These are phyloP conservation scores for Aspergillus oerlinghausenensis DNA, from an alignment of 2,329 filamentous ascomycete genomes.

Conservation along the genomic window DNA sequence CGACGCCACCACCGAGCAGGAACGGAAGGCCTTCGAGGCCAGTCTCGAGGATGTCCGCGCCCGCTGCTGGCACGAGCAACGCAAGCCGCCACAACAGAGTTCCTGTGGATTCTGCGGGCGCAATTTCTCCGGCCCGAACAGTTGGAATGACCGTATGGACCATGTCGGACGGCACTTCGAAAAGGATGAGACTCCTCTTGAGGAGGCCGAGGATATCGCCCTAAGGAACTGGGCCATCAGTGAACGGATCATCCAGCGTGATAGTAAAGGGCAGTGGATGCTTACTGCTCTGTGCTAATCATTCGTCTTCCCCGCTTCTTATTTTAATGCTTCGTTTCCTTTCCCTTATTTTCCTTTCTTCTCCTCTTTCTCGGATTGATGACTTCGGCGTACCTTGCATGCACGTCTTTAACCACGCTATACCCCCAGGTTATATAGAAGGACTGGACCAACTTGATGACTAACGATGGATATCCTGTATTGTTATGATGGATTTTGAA, in stretches of 20 bases:
- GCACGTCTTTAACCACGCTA: not conserved
- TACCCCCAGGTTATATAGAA: not conserved
- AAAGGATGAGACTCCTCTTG: constrained; percentile 40
- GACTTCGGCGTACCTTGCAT: not conserved
- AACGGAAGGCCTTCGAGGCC: constrained; percentile 43
- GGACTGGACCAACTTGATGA: not conserved
- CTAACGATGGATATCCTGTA: not conserved
- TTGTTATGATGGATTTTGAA: not conserved
- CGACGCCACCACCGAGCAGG: constrained; percentile 20
- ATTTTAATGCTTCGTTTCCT: not conserved
- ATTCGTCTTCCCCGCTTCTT: not conserved
- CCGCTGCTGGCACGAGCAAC: constrained; percentile 57
- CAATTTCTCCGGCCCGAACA: constrained; percentile 57
- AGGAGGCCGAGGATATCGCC: constrained; percentile 38
- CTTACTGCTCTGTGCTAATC: constrained; percentile 15
- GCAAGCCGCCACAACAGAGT: constrained; percentile 59
- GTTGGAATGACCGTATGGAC: constrained; percentile 82
- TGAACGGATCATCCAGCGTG: constrained; percentile 27
- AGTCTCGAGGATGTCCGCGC: constrained; percentile 54
- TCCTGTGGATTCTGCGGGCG: constrained; percentile 56
- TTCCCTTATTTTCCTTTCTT: constrained; percentile 23
- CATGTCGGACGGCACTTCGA: constrained; percentile 81
- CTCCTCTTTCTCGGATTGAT: not conserved
- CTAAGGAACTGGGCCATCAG: constrained; percentile 37
- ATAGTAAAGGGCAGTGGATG: constrained; percentile 17